Evolutionary conservation across 2,329 filamentous ascomycete genomes (phyloP).

Genomic region (Aspergillus pseudotamarii): DNA sequence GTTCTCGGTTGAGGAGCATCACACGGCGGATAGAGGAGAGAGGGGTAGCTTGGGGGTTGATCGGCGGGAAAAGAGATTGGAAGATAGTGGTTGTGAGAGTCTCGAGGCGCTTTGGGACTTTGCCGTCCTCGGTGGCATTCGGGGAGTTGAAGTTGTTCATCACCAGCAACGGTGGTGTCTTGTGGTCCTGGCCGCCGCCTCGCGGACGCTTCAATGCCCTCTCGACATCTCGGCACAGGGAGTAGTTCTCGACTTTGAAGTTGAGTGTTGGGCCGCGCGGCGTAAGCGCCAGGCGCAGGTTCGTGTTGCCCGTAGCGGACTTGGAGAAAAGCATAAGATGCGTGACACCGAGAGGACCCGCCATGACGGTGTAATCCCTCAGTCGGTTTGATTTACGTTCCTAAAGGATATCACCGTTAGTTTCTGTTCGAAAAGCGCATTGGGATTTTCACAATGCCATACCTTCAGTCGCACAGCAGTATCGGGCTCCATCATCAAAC

Average conservation of each 20-base stretch:
- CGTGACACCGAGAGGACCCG: conserved; percentile 87
- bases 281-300: conserved; percentile 82
- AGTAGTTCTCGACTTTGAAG: conserved; percentile 94
- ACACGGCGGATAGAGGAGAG: conserved; percentile 91
- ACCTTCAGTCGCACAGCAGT: conserved; percentile 84
- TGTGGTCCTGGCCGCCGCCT: conserved; percentile 81
- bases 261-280: conserved; percentile 90
- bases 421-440: neutral
- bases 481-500: conserved; percentile 92
- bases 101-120: conserved; percentile 92
- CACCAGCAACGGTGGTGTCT: conserved; percentile 84
- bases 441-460: conserved; percentile 10
- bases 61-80: conserved; percentile 92
- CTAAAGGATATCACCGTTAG: conserved; percentile 29
- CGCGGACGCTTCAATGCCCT: conserved; percentile 80
- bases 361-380: conserved; percentile 93
- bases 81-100: conserved; percentile 91
- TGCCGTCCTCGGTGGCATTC: conserved; percentile 55
- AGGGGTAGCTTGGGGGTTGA: conserved; percentile 87
- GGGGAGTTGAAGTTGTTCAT: conserved; percentile 95
- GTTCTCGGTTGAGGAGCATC: conserved; percentile 83
- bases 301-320: conserved; percentile 87
- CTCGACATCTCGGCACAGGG: conserved; percentile 86
- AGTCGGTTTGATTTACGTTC: conserved; percentile 86
- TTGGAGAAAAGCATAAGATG: conserved; percentile 93